Evolutionary conservation across 2,329 filamentous ascomycete species (phyloP), one percentile per base, ranked within the genome.

Genomic region (Ambrosiella beaveri): DNA sequence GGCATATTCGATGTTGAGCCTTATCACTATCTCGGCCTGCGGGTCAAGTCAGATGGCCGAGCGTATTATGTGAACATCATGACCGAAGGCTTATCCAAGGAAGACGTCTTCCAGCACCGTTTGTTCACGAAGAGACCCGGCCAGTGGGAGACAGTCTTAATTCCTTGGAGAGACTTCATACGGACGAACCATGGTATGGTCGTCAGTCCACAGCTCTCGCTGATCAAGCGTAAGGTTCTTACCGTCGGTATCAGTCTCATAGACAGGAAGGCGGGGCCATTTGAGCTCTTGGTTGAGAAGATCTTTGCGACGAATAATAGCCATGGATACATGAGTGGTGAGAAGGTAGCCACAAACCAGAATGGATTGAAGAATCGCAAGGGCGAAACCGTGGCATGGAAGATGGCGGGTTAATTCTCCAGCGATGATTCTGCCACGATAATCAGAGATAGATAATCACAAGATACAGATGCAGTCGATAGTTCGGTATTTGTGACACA

Each of bases 61-160:
- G 85, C 87, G 65, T 98, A 97, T 73, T 88, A 95, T 59, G 81
- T 98, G 65, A 98, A 98, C 70, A 74, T 98, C 13, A 93, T 97
- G 73, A 95, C 90, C 2, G 91, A 98, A 67, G 87, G 86, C 1
- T 84, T 98, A 58, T 87, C 95, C 53, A 86, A 88, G 9, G 91
- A 89, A n/a, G 93, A 98, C 68, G 76, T 98, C 62, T 93, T 97
- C 69, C 93, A 98, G 69, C 93, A 98, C 70, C 77, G 93, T 54
- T 71, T 98, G 3, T 95, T 88, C 64, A 78, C 85, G 7, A 84
- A 83, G 65, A 79, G 80, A 7, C 83, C 86, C 0, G 89, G 89
- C 0, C 78, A 90, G 65, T 98, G 93, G 93, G 91, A 98, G 75
- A 96, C 93, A 1, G 79, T 96, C n/a, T 70, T 94, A 52, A 85